phyloP scores from a whole-genome alignment of 345 rosid species.

The Dipteronia dyeriana region DNA sequence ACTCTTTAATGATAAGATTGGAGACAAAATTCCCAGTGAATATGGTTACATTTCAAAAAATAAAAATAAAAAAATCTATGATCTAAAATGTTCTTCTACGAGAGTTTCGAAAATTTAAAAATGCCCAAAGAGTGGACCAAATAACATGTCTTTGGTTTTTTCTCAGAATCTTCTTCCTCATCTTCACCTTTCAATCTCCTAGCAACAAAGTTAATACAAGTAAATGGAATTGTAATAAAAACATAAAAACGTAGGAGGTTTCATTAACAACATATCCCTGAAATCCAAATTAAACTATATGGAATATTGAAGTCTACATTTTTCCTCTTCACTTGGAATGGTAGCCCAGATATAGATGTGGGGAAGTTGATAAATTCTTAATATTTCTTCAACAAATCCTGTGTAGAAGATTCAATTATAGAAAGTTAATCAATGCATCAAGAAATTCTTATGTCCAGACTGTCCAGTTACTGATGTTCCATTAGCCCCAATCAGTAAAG shows the following conservation, averaged over 20 bases:
- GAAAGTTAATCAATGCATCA: constrained; percentile 7
- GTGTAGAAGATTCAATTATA: constrained; percentile 13
- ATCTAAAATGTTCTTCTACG: too few species aligned
- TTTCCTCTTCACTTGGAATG: constrained; percentile 78
- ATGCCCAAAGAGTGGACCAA: too few species aligned
- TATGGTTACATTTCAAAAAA: too few species aligned
- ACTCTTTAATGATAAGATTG: too few species aligned
- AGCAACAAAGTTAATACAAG: constrained; percentile 15
- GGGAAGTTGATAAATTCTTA: constrained; percentile 99
- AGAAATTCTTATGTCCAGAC: too few species aligned
- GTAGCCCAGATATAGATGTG: constrained; percentile 85
- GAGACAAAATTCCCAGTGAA: too few species aligned
- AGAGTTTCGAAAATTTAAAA: too few species aligned
- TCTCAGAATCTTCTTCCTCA: constrained; percentile 74
- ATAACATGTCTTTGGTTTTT: constrained; percentile 77
- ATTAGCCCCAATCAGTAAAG: too few species aligned
- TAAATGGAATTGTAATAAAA: constrained; percentile 9
- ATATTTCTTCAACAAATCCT: constrained; percentile 96
- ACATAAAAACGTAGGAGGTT: neutral
- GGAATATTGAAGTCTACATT: constrained; percentile 40
- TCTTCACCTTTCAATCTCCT: constrained; percentile 23
- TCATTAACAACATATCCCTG: neutral
- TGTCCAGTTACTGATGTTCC: neutral
- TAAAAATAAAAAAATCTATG: too few species aligned
- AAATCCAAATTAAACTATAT: constrained; percentile 1